Conservation (phyloP, 768 basidiomycete genomes). For the Rickenella mellea region DNA sequence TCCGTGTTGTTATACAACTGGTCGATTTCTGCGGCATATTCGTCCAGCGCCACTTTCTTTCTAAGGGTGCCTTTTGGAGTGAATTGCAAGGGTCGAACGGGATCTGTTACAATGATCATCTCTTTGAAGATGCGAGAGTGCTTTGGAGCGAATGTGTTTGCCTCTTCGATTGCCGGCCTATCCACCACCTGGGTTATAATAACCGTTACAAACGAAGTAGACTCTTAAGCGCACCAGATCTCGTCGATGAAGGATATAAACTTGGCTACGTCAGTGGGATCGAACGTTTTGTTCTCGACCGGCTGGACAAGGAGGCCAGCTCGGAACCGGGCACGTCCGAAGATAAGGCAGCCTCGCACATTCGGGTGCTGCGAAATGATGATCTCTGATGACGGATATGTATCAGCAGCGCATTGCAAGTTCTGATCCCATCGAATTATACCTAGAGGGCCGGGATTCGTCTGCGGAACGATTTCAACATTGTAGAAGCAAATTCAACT, state of each 20-base stretch:
- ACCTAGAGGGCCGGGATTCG: slow-evolving; percentile 23
- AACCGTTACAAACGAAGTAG: no score
- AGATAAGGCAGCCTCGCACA: slow-evolving; percentile 25
- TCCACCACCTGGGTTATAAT: no score
- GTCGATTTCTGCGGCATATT: slow-evolving; percentile 38
- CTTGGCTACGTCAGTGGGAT: slow-evolving; percentile 18
- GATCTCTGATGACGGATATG: slow-evolving; percentile 12
- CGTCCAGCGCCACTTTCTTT: slow-evolving; percentile 26
- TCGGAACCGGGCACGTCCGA: slow-evolving; percentile 30
- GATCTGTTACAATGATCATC: slow-evolving; percentile 36
- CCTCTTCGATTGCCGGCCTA: slow-evolving; percentile 31
- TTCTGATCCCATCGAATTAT: neutral
- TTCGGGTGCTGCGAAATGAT: slow-evolving; percentile 18
- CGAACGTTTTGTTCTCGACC: slow-evolving; percentile 22
- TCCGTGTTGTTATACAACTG: slow-evolving; percentile 24
- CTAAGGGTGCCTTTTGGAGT: slow-evolving; percentile 37
- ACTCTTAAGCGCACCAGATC: no score
- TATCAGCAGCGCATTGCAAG: neutral
- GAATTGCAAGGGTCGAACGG: slow-evolving; percentile 33
- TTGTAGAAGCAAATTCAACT: neutral
- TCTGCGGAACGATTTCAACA: slow-evolving; percentile 8
- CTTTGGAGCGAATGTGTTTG: slow-evolving; percentile 28
- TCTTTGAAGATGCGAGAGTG: slow-evolving; percentile 41
- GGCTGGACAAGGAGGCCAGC: slow-evolving; percentile 27
- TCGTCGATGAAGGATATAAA: slow-evolving; percentile 24